These are phyloP conservation scores for Primulina eburnea DNA, from an alignment of 257 asterid genomes.

Conservation along the genomic window DNA sequence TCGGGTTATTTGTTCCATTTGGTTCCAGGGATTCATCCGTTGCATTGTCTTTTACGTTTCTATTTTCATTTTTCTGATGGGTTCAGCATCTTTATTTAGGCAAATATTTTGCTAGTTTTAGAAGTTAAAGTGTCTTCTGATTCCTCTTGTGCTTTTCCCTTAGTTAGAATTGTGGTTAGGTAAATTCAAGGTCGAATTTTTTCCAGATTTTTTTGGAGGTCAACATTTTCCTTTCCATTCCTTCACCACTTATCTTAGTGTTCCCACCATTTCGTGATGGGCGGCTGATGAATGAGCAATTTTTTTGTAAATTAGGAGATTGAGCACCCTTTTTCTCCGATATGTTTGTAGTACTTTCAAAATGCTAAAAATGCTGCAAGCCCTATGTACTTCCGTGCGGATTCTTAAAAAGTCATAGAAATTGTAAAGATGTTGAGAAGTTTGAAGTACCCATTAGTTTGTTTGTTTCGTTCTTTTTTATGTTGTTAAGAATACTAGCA, in stretches of 20 bases:
- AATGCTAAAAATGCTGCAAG: constrained; percentile 12
- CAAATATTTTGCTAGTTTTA: neutral
- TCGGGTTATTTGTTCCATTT: constrained; percentile 8
- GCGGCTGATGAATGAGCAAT: neutral
- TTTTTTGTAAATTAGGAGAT: neutral
- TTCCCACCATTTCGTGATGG: neutral
- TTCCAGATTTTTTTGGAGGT: constrained; percentile 7
- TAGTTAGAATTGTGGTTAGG: constrained; percentile 14
- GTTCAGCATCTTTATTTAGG: constrained; percentile 19
- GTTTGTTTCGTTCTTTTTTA: neutral
- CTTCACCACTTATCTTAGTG: neutral
- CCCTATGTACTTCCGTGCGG: constrained; percentile 1
- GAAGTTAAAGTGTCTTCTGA: constrained; percentile 5
- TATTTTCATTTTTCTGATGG: constrained; percentile 11
- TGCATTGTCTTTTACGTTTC: neutral
- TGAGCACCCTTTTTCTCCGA: neutral
- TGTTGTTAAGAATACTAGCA: neutral
- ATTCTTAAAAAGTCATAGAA: neutral
- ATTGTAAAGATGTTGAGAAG: constrained; percentile 3
- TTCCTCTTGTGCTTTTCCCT: neutral
- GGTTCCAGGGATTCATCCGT: constrained; percentile 20
- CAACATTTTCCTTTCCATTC: constrained; percentile 4
- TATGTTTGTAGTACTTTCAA: constrained; percentile 26
- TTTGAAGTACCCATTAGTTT: neutral
- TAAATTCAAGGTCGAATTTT: constrained; percentile 24